Percentiles rank a stretch among this genome's conserved stretches.
Conservation (phyloP, 2,329 filamentous ascomycete species). For the Thielaviopsis populi region DNA sequence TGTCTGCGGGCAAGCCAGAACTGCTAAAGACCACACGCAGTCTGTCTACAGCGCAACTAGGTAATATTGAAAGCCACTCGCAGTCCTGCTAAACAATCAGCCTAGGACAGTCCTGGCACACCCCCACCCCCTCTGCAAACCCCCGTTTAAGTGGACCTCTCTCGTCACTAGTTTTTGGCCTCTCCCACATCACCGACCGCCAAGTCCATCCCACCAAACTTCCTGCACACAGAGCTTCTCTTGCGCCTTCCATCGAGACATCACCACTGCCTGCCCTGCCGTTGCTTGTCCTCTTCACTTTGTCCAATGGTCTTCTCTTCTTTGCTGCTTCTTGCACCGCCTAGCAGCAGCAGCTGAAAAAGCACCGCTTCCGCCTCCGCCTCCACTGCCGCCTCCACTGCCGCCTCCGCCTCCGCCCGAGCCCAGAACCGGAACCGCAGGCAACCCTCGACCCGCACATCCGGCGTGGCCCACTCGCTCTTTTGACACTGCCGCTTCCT, state of each 20-base stretch:
- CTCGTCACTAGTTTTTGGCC: no score
- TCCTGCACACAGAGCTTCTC: not conserved
- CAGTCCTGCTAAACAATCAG: no score
- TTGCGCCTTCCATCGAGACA: not conserved
- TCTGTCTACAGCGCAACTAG: no score
- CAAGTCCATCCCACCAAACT: not conserved
- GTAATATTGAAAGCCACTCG: no score
- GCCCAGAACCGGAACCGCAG: not conserved
- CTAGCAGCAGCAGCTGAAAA: slow-evolving; percentile 5
- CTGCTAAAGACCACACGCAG: not conserved
- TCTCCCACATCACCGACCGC: not conserved
- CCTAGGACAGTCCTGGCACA: no score
- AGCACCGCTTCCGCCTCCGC: no score
- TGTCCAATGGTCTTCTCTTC: slow-evolving; percentile 7
- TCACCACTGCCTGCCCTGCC: not conserved
- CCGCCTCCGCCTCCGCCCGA: not conserved
- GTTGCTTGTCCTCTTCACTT: not conserved
- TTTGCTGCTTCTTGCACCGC: slow-evolving; percentile 9
- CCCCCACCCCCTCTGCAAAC: no score
- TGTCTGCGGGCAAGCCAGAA: not conserved
- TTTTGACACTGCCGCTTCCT: not conserved
- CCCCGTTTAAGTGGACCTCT: no score
- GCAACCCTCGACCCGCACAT: not conserved
- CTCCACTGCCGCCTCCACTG: not conserved
- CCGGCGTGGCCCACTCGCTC: no score